Base-by-base conservation (phyloP, 75 land plant genomes). In the Cupressus sempervirens region DNA sequence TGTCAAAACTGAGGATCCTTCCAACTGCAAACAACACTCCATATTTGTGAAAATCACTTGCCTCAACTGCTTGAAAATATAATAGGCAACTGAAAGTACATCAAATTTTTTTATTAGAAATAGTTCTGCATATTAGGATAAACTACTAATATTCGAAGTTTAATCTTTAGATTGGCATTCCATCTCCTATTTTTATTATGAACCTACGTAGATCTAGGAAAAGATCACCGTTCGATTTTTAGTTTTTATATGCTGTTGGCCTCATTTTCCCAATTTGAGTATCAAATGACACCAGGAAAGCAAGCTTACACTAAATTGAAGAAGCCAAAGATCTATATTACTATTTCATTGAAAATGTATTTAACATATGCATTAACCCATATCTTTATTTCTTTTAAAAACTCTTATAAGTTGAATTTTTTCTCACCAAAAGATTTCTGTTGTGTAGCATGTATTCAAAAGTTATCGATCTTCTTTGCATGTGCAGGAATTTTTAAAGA, bases 401-500 rank as follows among this genome's bases (percentile, higher is more conserved):
- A 23, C 0, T 43, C 14, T 23, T 45, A n/a, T n/a, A 79, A 79
- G 45, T 79, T n/a, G 32, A 43, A 45, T n/a, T 79, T n/a, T 9
- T 26, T 79, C 4, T 29, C 3, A 12, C 4, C 46, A 79, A 43
- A n/a, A 45, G 13, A 79, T 43, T 79, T 45, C n/a, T 12, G 16
- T 45, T 1, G n/a, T 72, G 11, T 12, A 9, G 45, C 3, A 26
- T 45, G 26, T 79, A 43, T 79, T 11, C 45, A 79, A 45, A 79
- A n/a, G 46, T 41, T 68, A 50, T 23, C 50, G n/a, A 79, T 79
- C 32, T 77, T 43, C 76, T 46, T 67, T 16, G 1, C 36, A 41
- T 11, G 76, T 90, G 84, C 92, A 97, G 99, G 96, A 92, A 53
- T 88, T 80, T 79, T 80, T 97, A 80, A 87, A 93, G 87, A 95